These are phyloP conservation scores for Cyphellophora attinorum DNA, from an alignment of 2,329 filamentous ascomycete genomes.

Conservation along the genomic window DNA sequence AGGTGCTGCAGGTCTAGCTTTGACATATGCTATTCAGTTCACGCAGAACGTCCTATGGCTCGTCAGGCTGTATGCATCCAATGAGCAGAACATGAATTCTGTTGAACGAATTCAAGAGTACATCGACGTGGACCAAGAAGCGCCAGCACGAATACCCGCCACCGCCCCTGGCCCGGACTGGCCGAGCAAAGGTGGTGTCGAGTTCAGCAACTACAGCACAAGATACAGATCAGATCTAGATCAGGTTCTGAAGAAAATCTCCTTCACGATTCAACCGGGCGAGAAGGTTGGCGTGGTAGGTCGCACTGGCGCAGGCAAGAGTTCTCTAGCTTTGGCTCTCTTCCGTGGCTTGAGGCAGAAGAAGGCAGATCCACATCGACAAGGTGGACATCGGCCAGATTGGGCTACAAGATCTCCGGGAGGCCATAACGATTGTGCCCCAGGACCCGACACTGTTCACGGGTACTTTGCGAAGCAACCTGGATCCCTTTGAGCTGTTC, in stretches of 20 bases:
- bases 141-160: conserved; percentile 64
- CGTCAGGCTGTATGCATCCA: conserved; percentile 83
- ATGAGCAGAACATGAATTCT: conserved; percentile 99
- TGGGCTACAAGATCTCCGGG: conserved; percentile 83
- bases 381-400: conserved; percentile 83
- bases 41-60: conserved; percentile 97
- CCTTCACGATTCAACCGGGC: conserved; percentile 72
- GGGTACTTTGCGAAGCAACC: conserved; percentile 45
- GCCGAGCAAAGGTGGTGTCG: conserved; percentile 75
- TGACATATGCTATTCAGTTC: conserved; percentile 94
- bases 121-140: conserved; percentile 90
- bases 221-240: conserved; percentile 82
- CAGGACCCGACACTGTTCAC: conserved; percentile 56
- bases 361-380: conserved; percentile 84
- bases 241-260: conserved; percentile 71
- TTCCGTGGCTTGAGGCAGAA: conserved; percentile 92
- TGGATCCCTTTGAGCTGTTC: conserved; percentile 85
- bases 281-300: conserved; percentile 97
- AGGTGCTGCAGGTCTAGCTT: conserved; percentile 81
- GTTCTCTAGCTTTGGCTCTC: conserved; percentile 81
- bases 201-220: conserved; percentile 83
- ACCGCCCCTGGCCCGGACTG: conserved; percentile 69
- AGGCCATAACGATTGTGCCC: conserved; percentile 93
- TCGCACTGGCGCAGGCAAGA: conserved; percentile 91
- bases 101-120: conserved; percentile 98